Base-by-base conservation (phyloP, 1,284 basidiomycete genomes). In the Boletellus deceptivus region DNA sequence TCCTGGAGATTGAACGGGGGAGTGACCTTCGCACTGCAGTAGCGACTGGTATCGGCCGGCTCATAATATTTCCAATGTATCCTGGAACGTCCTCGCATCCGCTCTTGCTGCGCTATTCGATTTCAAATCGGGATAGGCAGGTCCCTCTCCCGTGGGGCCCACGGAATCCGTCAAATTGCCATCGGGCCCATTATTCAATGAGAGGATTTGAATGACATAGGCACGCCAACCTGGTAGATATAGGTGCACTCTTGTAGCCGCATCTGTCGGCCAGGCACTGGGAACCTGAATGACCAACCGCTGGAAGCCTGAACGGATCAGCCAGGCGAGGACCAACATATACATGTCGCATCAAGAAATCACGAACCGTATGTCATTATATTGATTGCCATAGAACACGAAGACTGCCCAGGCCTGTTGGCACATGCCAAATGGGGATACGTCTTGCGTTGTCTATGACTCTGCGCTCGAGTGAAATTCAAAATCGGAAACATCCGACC, bases 381-480 rank as follows among this genome's bases (percentile, higher is more conserved):
- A 60, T 84, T 80, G 34, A 84, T 31, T 70, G 3, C 81, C 82
- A 46, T 81, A 76, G 60, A 84, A 83, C 14, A 82, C 73, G n/a
- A 84, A 68, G 24, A 82, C 62, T 1, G 74, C 70, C 47, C 69
- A 31, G 29, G 29, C 13, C 14, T 11, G 29, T 31, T 31, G 29
- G 13, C 6, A 9, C 11, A 14, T 11, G 29, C 29, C 61, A 45
- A 80, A 72, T 5, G 79, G 76, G 1, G 70, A 59, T 31, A 84
- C 57, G 53, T 79, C 76, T 1, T 82, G 80, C 0, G 27, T 20
- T 20, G 20, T 20, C 27, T 17, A 75, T 72, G 39, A 84, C 71
- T 81, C 79, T 81, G 48, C 20, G 20, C 20, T 31, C 24, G 13
- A 43, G 42, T 58, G 11, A 14, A 31, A 31, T 31, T 31, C 11